Evolutionary conservation across 192 early-diverging fungal species (phyloP), one percentile per base, ranked within the genome.

Genomic region (Podila epicladia): DNA sequence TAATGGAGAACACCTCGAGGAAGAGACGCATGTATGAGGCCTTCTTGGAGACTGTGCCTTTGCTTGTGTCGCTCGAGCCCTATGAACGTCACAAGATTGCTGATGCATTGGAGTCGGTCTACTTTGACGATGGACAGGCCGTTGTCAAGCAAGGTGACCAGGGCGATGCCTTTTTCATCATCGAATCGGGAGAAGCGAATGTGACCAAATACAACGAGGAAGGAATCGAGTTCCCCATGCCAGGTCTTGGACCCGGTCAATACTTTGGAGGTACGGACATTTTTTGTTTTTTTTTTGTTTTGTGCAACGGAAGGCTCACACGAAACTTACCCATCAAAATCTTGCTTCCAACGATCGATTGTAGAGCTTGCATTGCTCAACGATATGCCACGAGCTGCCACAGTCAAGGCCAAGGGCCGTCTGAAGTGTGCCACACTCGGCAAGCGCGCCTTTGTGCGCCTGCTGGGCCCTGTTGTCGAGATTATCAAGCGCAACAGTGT

Each of bases 71-170:
- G 26, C 88, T 99, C 37, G 95, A 98, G 84, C 89, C 95, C 7
- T 99, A 99, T 83, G 98, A 99, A 83, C 91, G 98, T 33, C 97
- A 97, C 82, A 99, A 99, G 85, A 98, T 99, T 82, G 97, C 98
- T 9, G 98, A 99, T 87, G 96, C 96, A 8, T 86, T 99, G 22
- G 98, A 99, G 76, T 93, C 94, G 13, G 89, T 96, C 26, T 90
- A 91, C 31, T 99, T 92, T 87, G 88, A 91, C 60, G 94, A 97
- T 73, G 90, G 89, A 45, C 93, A 97, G 31, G 82, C 90, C 9
- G 93, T 99, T 31, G 93, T 99, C 29, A 72, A 83, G 57, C 96
- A 99, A 83, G 98, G 98, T 15, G 98, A 99, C 73, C 89, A 91
- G 24, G 98, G 98, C 38, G 92, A 97, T 69, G 91, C 92, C 62